Evolutionary conservation across 176 grass and related monocot species (phyloP).

Genomic region (Ensete glaucum): DNA sequence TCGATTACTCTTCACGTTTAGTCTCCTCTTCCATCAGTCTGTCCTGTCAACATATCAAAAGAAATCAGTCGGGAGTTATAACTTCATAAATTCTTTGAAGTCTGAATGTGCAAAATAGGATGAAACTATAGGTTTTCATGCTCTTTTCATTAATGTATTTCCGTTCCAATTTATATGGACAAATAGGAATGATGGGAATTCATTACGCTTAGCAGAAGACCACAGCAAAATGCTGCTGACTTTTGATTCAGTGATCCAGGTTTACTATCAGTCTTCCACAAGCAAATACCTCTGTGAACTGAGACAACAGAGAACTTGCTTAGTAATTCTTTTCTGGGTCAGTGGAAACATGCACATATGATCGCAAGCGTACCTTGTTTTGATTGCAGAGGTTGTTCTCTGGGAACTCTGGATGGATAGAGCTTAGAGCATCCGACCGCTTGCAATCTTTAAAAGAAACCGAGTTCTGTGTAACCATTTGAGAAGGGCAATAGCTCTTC

Average conservation of each 20-base stretch:
- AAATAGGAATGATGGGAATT: not conserved
- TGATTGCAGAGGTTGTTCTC: not conserved
- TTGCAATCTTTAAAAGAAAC: constrained; percentile 57
- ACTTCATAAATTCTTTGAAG: no score
- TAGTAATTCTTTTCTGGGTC: not conserved
- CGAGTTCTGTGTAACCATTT: constrained; percentile 66
- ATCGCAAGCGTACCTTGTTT: not conserved
- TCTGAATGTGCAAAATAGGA: no score
- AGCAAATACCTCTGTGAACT: not conserved
- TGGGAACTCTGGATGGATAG: not conserved
- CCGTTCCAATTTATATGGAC: not conserved
- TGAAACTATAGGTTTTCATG: no score
- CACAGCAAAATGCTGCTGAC: not conserved
- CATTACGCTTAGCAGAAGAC: not conserved
- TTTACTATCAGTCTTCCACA: not conserved
- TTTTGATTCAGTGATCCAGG: not conserved
- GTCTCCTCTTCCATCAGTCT: no score
- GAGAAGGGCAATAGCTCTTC: constrained; percentile 79
- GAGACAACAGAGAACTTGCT: not conserved
- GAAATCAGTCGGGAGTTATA: no score
- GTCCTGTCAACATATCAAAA: no score
- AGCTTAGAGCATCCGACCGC: not conserved
- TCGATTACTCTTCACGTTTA: no score
- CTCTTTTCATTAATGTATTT: not conserved
- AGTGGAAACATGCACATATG: not conserved